phyloP scores from a whole-genome alignment of 116 monocot species.

The Trichopus zeylanicus region DNA sequence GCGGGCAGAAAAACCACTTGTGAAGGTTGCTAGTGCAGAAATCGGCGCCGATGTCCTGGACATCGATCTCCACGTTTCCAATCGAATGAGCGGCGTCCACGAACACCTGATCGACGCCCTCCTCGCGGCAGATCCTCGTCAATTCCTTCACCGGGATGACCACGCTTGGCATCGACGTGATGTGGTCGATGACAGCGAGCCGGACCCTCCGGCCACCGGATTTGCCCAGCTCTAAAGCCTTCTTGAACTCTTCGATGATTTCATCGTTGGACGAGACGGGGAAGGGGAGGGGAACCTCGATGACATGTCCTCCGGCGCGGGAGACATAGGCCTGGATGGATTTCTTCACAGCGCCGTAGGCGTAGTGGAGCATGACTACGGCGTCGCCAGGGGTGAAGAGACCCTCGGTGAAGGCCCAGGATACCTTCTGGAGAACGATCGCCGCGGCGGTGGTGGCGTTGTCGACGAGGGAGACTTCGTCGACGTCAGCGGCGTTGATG shows the following conservation, averaged over 20 bases:
- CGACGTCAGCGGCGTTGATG: constrained; percentile 30
- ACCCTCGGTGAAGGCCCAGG: constrained; percentile 28
- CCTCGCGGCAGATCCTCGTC: constrained; percentile 63
- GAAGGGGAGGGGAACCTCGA: constrained; percentile 51
- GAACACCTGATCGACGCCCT: constrained; percentile 79
- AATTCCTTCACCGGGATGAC: constrained; percentile 75
- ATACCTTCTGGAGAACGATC: constrained; percentile 27
- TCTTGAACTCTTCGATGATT: constrained; percentile 53
- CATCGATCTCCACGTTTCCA: constrained; percentile 59
- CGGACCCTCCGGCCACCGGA: constrained; percentile 44
- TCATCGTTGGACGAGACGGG: constrained; percentile 58
- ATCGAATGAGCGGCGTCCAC: constrained; percentile 74
- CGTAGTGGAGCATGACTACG: constrained; percentile 35
- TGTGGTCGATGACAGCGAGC: constrained; percentile 83
- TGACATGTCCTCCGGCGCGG: constrained; percentile 21
- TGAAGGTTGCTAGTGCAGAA: constrained; percentile 79
- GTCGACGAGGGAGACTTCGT: constrained; percentile 36
- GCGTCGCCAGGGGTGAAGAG: constrained; percentile 12
- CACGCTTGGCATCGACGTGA: constrained; percentile 83
- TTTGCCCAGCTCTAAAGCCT: constrained; percentile 41
- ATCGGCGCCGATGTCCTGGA: constrained; percentile 80
- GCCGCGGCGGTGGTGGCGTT: constrained; percentile 34
- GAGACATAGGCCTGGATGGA: constrained; percentile 30
- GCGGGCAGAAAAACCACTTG: constrained; percentile 91
- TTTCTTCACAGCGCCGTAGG: constrained; percentile 35